phyloP scores from a whole-genome alignment of 768 basidiomycete genomes.

The Hericium rajendrae region DNA sequence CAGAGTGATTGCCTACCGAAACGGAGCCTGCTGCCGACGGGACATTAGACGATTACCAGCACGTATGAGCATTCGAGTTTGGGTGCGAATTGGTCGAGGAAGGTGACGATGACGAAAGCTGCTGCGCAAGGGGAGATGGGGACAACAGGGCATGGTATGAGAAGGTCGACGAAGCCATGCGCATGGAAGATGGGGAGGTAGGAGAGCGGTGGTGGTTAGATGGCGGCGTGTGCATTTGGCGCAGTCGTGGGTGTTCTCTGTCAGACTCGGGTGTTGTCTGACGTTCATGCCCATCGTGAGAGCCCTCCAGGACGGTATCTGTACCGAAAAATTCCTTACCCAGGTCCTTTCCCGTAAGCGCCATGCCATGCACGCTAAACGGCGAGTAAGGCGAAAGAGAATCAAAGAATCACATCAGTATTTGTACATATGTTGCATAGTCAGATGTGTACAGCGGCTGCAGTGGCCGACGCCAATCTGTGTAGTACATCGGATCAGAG shows the following conservation, averaged over 20 bases:
- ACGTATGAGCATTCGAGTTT: slow-evolving; percentile 19
- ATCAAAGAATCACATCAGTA: slow-evolving; percentile 93
- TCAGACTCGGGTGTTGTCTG: slow-evolving; percentile 4
- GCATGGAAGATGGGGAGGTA: slow-evolving; percentile 16
- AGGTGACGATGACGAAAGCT: slow-evolving; percentile 38
- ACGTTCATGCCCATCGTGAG: slow-evolving; percentile 3
- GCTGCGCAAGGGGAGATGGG: slow-evolving; percentile 58
- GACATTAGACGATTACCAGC: slow-evolving; percentile 25
- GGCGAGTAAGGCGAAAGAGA: slow-evolving; percentile 76
- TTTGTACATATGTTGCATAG: slow-evolving; percentile 83
- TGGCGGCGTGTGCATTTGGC: neutral
- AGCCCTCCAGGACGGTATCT: neutral
- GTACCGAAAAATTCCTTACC: slow-evolving; percentile 54
- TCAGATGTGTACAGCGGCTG: slow-evolving; percentile 46
- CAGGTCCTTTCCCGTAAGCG: slow-evolving; percentile 85
- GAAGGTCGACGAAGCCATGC: slow-evolving; percentile 25
- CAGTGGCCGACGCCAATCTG: slow-evolving; percentile 82
- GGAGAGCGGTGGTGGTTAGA: slow-evolving; percentile 13
- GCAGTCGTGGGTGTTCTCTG: neutral
- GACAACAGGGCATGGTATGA: slow-evolving; percentile 53
- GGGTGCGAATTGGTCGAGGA: slow-evolving; percentile 10
- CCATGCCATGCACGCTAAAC: slow-evolving; percentile 95
- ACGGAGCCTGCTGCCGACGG: slow-evolving; percentile 20
- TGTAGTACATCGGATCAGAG: neutral
- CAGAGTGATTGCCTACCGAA: slow-evolving; percentile 15